Percentiles rank a stretch among this genome's conserved stretches.
These are phyloP conservation scores for Pleurotus tuoliensis DNA, from an alignment of 768 basidiomycete genomes.

Conservation along the genomic window DNA sequence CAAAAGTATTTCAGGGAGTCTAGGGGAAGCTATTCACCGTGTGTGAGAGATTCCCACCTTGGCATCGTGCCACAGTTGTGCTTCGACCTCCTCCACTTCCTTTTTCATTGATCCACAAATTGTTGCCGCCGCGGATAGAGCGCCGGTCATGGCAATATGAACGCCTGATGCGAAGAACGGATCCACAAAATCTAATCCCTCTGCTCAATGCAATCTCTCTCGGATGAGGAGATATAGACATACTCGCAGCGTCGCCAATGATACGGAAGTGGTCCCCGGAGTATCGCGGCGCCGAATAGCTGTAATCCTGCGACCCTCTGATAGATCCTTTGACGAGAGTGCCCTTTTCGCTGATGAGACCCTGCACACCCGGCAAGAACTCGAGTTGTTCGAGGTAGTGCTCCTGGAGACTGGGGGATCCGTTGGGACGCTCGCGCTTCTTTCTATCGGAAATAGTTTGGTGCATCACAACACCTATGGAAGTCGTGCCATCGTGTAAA, in stretches of 20 bases:
- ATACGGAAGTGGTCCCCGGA: constrained; percentile 32
- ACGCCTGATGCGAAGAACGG: constrained; percentile 44
- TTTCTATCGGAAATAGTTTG: constrained; percentile 29
- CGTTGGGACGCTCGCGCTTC: constrained; percentile 18
- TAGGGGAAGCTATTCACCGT: constrained; percentile 14
- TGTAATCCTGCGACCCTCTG: constrained; percentile 31
- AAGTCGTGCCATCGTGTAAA: constrained; percentile 42
- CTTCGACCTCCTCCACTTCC: constrained; percentile 24
- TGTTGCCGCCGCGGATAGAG: constrained; percentile 32
- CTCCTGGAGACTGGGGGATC: constrained; percentile 22
- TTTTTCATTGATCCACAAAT: constrained; percentile 33
- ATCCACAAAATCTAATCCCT: constrained; percentile 46
- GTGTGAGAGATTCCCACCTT: constrained; percentile 32
- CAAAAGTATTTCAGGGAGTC: neutral
- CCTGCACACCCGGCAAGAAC: constrained; percentile 32
- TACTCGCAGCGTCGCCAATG: constrained; percentile 39
- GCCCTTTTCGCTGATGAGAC: constrained; percentile 24
- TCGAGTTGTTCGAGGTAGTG: constrained; percentile 42
- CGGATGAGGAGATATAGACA: constrained; percentile 11
- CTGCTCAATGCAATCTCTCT: too few species aligned
- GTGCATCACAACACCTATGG: constrained; percentile 45
- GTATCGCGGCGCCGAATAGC: constrained; percentile 30
- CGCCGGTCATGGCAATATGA: constrained; percentile 37
- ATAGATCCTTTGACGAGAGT: constrained; percentile 15
- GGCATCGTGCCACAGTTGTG: constrained; percentile 29